Conservation (phyloP, 1,284 basidiomycete species). For the Leccinum subatratum region DNA sequence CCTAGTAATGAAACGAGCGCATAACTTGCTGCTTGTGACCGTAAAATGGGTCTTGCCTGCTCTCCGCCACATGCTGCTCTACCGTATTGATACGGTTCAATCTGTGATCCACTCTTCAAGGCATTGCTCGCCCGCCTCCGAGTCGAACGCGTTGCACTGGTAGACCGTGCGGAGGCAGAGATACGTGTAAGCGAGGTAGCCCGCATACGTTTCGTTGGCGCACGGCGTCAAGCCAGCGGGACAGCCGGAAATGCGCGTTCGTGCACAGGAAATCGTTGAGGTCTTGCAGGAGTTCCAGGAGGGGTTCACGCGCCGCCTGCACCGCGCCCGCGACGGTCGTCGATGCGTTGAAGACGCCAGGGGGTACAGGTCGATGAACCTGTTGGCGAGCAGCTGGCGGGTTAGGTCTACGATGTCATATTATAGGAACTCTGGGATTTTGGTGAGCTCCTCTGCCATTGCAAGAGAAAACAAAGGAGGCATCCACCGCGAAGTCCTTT, state of each 20-base stretch:
- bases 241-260: constrained; percentile 35
- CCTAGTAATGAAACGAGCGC: too few relatives aligned
- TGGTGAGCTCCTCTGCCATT: too few relatives aligned
- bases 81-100: too few relatives aligned
- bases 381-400: constrained; percentile 40
- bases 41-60: too few relatives aligned
- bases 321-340: constrained; percentile 23
- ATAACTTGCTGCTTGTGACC: too few relatives aligned
- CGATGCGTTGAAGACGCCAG: constrained; percentile 31
- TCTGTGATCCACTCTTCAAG: too few relatives aligned
- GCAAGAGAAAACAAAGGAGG: too few relatives aligned
- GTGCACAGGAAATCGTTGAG: constrained; percentile 38
- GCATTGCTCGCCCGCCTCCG: too few relatives aligned
- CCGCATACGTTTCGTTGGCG: constrained; percentile 32
- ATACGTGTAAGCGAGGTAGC: constrained; percentile 38
- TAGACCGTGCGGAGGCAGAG: too few relatives aligned
- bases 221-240: constrained; percentile 38
- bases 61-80: too few relatives aligned
- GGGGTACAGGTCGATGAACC: constrained; percentile 25
- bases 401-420: constrained; percentile 43
- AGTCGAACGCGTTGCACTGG: too few relatives aligned
- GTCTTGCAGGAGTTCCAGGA: constrained; percentile 34
- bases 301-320: constrained; percentile 22
- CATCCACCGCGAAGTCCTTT: too few relatives aligned
- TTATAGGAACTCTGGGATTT: constrained; percentile 33